Conservation (phyloP, 2,329 filamentous ascomycete species). For the Tolypocladium inflatum region DNA sequence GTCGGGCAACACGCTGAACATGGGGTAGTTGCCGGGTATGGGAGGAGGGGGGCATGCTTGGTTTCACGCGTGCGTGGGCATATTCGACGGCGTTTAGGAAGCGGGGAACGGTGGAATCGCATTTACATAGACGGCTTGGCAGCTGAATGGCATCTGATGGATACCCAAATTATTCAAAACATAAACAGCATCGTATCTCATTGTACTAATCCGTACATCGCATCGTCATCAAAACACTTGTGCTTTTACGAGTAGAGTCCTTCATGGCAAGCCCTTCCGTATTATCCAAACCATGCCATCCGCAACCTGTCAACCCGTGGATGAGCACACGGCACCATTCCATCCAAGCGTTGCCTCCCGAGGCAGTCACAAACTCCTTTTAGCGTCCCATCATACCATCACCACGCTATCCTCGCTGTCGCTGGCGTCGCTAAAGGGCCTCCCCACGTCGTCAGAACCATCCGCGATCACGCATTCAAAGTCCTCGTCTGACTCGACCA, state of each 20-base stretch:
- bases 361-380: not conserved
- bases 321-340: too few species aligned
- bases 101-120: not conserved
- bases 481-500: slow-evolving; percentile 11
- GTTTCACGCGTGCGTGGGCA: not conserved
- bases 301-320: not conserved
- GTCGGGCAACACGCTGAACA: slow-evolving; percentile 74
- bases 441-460: not conserved
- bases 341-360: not conserved
- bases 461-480: not conserved
- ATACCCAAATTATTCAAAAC: not conserved
- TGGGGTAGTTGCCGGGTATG: slow-evolving; percentile 34
- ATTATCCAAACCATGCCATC: not conserved
- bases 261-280: not conserved
- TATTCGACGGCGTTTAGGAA: not conserved
- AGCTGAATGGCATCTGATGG: not conserved
- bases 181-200: not conserved
- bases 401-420: slow-evolving; percentile 7
- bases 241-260: not conserved
- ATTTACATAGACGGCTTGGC: not conserved
- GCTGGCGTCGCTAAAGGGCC: slow-evolving; percentile 4
- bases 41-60: too few species aligned
- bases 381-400: not conserved
- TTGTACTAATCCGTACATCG: not conserved
- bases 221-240: not conserved